These are phyloP conservation scores for Meira miltonrushii DNA, from an alignment of 1,284 basidiomycete genomes.

Conservation along the genomic window DNA sequence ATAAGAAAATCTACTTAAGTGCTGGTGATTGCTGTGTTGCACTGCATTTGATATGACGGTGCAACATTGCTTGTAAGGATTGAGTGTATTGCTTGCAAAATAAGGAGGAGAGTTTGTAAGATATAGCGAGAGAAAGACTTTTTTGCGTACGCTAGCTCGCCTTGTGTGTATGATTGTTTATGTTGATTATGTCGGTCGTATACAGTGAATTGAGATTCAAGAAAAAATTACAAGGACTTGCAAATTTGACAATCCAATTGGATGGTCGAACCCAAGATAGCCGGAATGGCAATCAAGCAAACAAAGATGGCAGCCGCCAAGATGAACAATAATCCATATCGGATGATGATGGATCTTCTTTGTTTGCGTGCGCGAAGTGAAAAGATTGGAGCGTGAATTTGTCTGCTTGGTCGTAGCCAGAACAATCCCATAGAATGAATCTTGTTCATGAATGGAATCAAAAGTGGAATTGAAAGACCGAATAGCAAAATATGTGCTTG, in stretches of 20 bases:
- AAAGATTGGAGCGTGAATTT: conserved; percentile 73
- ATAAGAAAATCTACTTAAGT: too few relatives aligned
- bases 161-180: too few relatives aligned
- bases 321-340: conserved; percentile 77
- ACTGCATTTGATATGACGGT: too few relatives aligned
- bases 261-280: conserved; percentile 27
- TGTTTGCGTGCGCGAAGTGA: conserved; percentile 50
- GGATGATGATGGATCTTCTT: conserved; percentile 54
- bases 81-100: too few relatives aligned
- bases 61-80: too few relatives aligned
- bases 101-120: too few relatives aligned
- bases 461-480: conserved; percentile 59
- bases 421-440: conserved; percentile 49
- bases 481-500: conserved; percentile 48
- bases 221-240: conserved; percentile 15
- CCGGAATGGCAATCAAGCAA: conserved; percentile 59
- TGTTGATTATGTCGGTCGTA: too few relatives aligned
- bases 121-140: too few relatives aligned
- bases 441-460: conserved; percentile 40
- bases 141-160: too few relatives aligned
- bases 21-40: too few relatives aligned
- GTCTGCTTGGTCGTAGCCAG: conserved; percentile 59
- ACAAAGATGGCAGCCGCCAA: conserved; percentile 69
- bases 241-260: conserved; percentile 27
- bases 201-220: too few relatives aligned